Evolutionary conservation across 2,329 filamentous ascomycete genomes (phyloP), one percentile per base, ranked within the genome.

Genomic region (Colletotrichum paranaense): DNA sequence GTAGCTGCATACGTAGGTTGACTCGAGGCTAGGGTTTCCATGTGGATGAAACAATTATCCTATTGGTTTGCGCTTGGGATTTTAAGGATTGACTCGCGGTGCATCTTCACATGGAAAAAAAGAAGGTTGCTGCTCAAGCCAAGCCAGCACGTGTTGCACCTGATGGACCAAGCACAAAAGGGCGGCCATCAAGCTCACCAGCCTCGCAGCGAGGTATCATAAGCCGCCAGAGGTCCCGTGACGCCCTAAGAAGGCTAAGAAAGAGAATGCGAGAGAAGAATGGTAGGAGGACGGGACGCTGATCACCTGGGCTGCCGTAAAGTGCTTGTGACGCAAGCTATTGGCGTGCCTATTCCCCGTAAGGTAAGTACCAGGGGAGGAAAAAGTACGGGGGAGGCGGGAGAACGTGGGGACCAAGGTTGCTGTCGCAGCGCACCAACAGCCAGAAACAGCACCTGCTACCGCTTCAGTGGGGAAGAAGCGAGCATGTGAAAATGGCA

Each of bases 401-500:
- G 65, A 72, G 65, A 72, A 65, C 52, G 53, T 63, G 58, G 65
- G 60, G 68, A 53, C 22, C 9, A 19, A 19, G 24, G 24, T 58
- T 62, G 30, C 38, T 59, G 38, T 66, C 42, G 68, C 68, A 46
- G 56, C 62, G 60, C 52, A 9, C 64, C 64, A 67, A 19, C 35
- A 57, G 49, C 52, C 53, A 38, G 26, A 52, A 62, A 32, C 59
- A 62, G 59, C 26, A 57, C 52, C 32, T 28, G 38, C 49, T 57
- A 26, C 62, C 22, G 22, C 52, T 30, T 30, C 65, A 57, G 66
- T 38, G 49, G 16, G 28, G 28, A 42, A 42, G 38, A 49, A 38
- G 53, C 46, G 53, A 64, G 67, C 71, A 73, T 73, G 71, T 73
- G 71, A 73, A 70, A 73, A 62, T 58, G 58, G 32, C 32, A 60